Evolutionary conservation across 2,329 filamentous ascomycete species (phyloP).

Genomic region (Fusarium pseudoanthophilum): DNA sequence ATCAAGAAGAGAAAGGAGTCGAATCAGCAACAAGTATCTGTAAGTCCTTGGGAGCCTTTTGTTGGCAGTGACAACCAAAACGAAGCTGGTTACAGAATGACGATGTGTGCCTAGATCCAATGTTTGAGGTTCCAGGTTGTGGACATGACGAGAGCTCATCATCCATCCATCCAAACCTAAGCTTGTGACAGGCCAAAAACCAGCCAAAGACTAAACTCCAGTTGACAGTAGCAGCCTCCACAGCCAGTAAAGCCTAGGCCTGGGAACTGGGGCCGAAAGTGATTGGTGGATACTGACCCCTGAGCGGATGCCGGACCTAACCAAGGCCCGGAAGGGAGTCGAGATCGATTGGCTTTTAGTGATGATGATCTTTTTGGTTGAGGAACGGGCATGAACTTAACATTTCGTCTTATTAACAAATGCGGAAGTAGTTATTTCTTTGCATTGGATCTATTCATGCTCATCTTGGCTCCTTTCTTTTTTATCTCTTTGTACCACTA

Average conservation of each 20-base stretch:
- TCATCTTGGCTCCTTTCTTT: background rate
- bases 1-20: constrained; percentile 3
- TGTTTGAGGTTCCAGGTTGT: constrained; percentile 24
- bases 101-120: constrained; percentile 26
- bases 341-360: constrained; percentile 21
- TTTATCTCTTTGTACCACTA: background rate
- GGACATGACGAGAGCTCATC: background rate
- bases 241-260: background rate
- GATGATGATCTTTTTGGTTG: background rate
- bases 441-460: constrained; percentile 1
- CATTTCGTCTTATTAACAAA: background rate
- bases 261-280: background rate
- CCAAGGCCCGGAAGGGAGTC: background rate
- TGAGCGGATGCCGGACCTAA: constrained; percentile 6
- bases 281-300: constrained; percentile 35
- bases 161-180: background rate
- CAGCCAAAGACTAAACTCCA: background rate
- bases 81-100: constrained; percentile 34
- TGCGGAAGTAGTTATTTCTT: constrained; percentile 4
- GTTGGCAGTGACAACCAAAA: constrained; percentile 11
- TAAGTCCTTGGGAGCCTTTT: background rate
- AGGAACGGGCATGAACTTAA: constrained; percentile 17
- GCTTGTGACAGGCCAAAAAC: constrained; percentile 33
- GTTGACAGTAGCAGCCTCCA: constrained; percentile 15
- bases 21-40: background rate